phyloP scores from a whole-genome alignment of 768 basidiomycete genomes.

The Panaeolus papilionaceus region DNA sequence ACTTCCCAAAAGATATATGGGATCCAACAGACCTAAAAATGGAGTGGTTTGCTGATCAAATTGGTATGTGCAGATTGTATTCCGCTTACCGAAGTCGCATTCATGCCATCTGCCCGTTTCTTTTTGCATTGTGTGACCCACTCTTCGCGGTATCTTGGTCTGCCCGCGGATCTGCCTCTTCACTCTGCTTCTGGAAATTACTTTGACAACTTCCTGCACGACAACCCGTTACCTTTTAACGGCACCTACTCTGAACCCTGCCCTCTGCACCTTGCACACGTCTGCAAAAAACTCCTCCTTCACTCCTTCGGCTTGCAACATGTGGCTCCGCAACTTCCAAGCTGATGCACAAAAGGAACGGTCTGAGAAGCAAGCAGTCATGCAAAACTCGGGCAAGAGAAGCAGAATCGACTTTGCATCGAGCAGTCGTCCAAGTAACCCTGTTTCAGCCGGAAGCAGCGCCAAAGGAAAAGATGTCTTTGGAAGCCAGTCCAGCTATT shows the following conservation, averaged over 20 bases:
- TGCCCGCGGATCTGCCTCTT: background rate
- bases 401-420: slow-evolving; percentile 63
- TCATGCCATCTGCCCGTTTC: slow-evolving; percentile 26
- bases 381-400: slow-evolving; percentile 61
- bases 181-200: slow-evolving; percentile 3
- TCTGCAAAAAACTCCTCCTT: slow-evolving; percentile 19
- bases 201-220: background rate
- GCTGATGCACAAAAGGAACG: slow-evolving; percentile 68
- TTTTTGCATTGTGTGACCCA: slow-evolving; percentile 24
- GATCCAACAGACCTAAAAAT: slow-evolving; percentile 65
- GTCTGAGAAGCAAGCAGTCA: slow-evolving; percentile 62
- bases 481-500: slow-evolving; percentile 2
- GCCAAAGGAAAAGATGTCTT: slow-evolving; percentile 3
- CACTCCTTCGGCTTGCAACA: slow-evolving; percentile 30
- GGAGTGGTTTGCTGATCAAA: slow-evolving; percentile 78
- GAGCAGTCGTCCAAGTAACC: background rate
- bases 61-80: slow-evolving; percentile 62
- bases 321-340: slow-evolving; percentile 40
- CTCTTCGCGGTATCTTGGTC: slow-evolving; percentile 14
- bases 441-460: slow-evolving; percentile 21
- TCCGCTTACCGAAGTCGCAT: slow-evolving; percentile 21
- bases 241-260: background rate
- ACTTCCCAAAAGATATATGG: slow-evolving; percentile 81
- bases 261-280: background rate
- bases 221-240: background rate